Base-by-base conservation (phyloP, 2,329 filamentous ascomycete genomes). In the Curvularia sp. region DNA sequence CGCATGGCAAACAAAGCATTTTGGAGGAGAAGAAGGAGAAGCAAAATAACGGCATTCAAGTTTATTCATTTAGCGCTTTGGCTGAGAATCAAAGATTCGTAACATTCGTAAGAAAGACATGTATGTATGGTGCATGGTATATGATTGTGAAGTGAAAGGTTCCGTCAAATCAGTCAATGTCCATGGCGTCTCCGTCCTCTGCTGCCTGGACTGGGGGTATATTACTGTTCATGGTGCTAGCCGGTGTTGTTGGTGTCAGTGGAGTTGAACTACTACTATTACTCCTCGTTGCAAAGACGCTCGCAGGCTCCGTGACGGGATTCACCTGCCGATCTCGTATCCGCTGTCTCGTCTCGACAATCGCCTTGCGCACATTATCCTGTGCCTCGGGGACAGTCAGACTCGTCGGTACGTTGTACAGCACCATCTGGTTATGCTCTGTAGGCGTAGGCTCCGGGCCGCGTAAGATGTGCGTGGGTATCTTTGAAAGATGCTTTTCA, bases 381-480 rank as follows among this genome's bases (percentile, higher is more conserved):
- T 94, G 89, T 30, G 89, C 84, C 73, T 88, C 84, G 0, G 92
- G 88, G 20, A 96, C 85, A 0, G 87, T 89, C 64, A 97, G 77
- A 15, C 91, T 93, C 48, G 84, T 83, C 6, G 93, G 93, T 49
- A 95, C 87, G 62, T 84, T 86, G 78, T 98, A 98, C 38, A 98
- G 85, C 15, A 99, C 90, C 62, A 98, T 70, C 72, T 86, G 82
- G 75, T 85, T 95, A 51, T 78, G 73, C 72, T 63, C 85, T 13
- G 70, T 74, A 0, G 68, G 59, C 39, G 63, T 69, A 82, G 72
- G 85, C 43, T 78, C 77, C 10, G 78, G 74, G 42, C 77, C 75
- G n/a, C 75, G 81, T 5, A 93, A 83, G 44, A 96, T 74, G 18
- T 88, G 85, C 43, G 82, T 87, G 51, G 93, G 91, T 60, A 89